Evolutionary conservation across 108 stramenopile genomes (phyloP).

Genomic region (Bacterosira constricta): DNA sequence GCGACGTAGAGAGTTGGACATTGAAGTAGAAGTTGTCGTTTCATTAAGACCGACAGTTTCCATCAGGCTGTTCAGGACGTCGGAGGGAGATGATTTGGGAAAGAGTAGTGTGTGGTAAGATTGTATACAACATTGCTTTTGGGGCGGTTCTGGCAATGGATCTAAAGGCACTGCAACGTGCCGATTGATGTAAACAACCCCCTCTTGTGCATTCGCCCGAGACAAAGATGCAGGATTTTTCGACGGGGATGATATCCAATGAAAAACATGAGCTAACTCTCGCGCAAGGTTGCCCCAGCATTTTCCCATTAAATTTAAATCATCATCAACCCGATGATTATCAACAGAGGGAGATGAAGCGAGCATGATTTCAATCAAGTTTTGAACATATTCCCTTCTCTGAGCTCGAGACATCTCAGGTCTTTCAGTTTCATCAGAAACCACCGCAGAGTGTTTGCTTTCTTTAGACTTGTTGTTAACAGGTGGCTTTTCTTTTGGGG

Average conservation of each 20-base stretch:
- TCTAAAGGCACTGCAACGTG: conserved; percentile 84
- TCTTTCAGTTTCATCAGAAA: not conserved
- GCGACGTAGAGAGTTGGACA: conserved; percentile 42
- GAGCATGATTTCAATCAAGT: conserved; percentile 75
- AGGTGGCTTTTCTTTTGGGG: not conserved
- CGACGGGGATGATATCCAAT: conserved; percentile 61
- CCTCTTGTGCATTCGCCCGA: conserved; percentile 50
- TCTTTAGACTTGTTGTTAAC: conserved; percentile 15
- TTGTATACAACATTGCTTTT: conserved; percentile 27
- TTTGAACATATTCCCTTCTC: conserved; percentile 65
- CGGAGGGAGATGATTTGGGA: conserved; percentile 72
- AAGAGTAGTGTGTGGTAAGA: conserved; percentile 84
- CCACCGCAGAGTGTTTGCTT: not conserved
- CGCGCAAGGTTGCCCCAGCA: conserved; percentile 73
- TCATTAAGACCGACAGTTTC: not conserved
- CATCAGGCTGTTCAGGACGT: conserved; percentile 55
- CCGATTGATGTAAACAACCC: conserved; percentile 77
- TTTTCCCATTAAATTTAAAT: not conserved
- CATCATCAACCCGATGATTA: not conserved
- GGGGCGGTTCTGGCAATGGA: conserved; percentile 20
- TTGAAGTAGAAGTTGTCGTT: conserved; percentile 34
- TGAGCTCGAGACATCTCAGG: conserved; percentile 16
- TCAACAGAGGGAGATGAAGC: conserved; percentile 37
- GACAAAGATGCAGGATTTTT: conserved; percentile 51
- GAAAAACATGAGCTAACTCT: conserved; percentile 74